Evolutionary conservation across 2,329 filamentous ascomycete genomes (phyloP).

Genomic region (Xylariaceae sp.): DNA sequence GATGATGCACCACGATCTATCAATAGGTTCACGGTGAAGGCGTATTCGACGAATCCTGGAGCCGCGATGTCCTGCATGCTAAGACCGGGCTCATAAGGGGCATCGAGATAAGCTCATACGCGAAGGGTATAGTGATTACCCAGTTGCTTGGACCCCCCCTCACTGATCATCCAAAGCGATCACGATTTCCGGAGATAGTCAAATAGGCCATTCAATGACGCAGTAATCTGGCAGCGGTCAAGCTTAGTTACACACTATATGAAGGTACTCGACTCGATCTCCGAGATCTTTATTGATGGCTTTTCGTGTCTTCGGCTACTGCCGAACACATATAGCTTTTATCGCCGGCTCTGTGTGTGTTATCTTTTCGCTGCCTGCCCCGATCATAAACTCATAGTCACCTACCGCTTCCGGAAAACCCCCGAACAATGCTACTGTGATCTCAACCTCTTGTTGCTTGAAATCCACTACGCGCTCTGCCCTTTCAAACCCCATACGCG

Average conservation of each 20-base stretch:
- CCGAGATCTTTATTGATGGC: neutral
- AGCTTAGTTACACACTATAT: too few species aligned
- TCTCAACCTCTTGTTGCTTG: conserved; percentile 4
- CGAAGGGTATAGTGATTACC: conserved; percentile 20
- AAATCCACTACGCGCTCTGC: conserved; percentile 11
- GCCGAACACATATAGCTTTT: conserved; percentile 3
- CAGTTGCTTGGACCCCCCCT: conserved; percentile 2
- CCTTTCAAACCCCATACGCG: neutral
- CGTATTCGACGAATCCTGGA: too few species aligned
- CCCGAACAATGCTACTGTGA: conserved; percentile 15
- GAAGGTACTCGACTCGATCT: conserved; percentile 9
- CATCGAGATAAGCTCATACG: conserved; percentile 1
- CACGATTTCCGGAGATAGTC: too few species aligned
- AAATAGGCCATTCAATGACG: too few species aligned
- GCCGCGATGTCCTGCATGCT: neutral
- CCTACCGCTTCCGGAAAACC: conserved; percentile 20
- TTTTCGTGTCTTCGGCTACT: neutral
- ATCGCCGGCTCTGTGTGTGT: conserved; percentile 3
- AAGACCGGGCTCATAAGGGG: neutral
- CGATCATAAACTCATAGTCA: conserved; percentile 10
- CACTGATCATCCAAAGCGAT: conserved; percentile 9
- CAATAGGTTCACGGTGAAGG: too few species aligned
- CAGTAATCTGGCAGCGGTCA: too few species aligned
- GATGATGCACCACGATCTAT: too few species aligned
- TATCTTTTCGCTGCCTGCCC: conserved; percentile 16